Base-by-base conservation (phyloP, 192 early-diverging fungal species). In the Gonapodya prolifera region DNA sequence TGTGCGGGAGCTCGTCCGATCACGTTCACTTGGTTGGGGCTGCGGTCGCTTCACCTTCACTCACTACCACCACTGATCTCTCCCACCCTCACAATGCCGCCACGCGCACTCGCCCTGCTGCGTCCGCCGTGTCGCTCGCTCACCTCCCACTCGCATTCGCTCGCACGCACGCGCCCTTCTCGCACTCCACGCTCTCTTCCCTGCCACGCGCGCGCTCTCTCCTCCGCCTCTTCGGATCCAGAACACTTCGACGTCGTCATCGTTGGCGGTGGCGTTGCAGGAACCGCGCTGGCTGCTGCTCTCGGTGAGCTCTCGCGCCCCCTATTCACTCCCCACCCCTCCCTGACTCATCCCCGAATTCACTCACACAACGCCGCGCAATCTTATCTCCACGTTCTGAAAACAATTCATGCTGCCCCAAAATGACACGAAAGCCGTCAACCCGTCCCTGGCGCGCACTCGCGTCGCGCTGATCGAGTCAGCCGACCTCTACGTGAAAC, bases 211-310 rank as follows among this genome's bases (percentile, higher is more conserved):
- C n/a, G n/a, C n/a, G n/a, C n/a, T n/a, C n/a, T n/a, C n/a, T n/a
- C n/a, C n/a, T n/a, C n/a, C n/a, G n/a, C n/a, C n/a, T n/a, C n/a
- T n/a, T n/a, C n/a, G n/a, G n/a, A n/a, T n/a, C n/a, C n/a, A n/a
- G n/a, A n/a, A n/a, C n/a, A n/a, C n/a, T n/a, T n/a, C 76, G 94
- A 98, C 77, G 85, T 98, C 33, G 91, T 91, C 34, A 92, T 98
- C 80, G 91, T 98, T 18, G 96, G 96, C 23, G 95, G 94, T 33
- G 96, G 96, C 28, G 89, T 94, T 34, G 89, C 93, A 13, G 96
- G 96, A 35, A 92, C 89, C n/a, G 91, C 95, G 2, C 81, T 96
- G 34, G 95, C 94, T 1, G 88, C 87, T 73, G 87, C 90, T 29
- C 85, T 98, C 75, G 88, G 91, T 94, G 81, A 69, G 85, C 33